Percentiles rank a stretch among this genome's conserved stretches.
Conservation (phyloP, 139 green algal species). For the Picochlorum costavermella region DNA sequence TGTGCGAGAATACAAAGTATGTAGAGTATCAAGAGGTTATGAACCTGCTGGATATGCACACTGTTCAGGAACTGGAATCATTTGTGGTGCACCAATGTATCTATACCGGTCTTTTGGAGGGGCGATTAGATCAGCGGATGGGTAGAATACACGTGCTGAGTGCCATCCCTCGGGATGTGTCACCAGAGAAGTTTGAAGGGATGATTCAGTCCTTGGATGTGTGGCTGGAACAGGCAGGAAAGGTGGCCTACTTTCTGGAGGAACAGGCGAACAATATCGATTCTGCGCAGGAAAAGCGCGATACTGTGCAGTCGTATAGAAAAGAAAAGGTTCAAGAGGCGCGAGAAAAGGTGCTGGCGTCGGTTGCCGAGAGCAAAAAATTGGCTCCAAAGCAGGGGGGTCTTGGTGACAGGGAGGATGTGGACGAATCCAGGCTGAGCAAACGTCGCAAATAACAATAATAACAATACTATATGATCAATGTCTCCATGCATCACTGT, state of each 20-base stretch:
- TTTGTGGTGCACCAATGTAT: constrained; percentile 89
- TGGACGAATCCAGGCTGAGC: too few relatives aligned
- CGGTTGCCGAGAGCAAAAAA: too few relatives aligned
- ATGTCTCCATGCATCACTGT: constrained; percentile 30
- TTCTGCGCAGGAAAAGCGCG: background rate
- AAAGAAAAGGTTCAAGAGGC: background rate
- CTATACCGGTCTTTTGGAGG: constrained; percentile 56
- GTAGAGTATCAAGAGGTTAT: constrained; percentile 62
- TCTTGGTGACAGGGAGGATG: too few relatives aligned
- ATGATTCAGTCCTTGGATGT: constrained; percentile 35
- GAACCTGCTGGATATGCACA: constrained; percentile 50
- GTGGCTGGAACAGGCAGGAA: constrained; percentile 35
- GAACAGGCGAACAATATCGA: background rate
- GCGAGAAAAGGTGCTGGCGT: constrained; percentile 1
- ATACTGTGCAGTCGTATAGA: background rate
- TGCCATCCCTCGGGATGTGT: constrained; percentile 48
- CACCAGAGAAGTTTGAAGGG: constrained; percentile 30
- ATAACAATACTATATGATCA: too few relatives aligned
- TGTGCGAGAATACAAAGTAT: constrained; percentile 12
- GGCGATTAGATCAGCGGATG: constrained; percentile 71
- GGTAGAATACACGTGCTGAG: constrained; percentile 43
- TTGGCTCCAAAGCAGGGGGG: too few relatives aligned
- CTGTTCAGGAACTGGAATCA: constrained; percentile 78
- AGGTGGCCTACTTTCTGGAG: constrained; percentile 15
- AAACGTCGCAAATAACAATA: too few relatives aligned